A percentile compares a stretch with the other conserved stretches of the same genome.
phyloP scores from a whole-genome alignment of 1,284 basidiomycete genomes.

The Rhodotorula sp. region DNA sequence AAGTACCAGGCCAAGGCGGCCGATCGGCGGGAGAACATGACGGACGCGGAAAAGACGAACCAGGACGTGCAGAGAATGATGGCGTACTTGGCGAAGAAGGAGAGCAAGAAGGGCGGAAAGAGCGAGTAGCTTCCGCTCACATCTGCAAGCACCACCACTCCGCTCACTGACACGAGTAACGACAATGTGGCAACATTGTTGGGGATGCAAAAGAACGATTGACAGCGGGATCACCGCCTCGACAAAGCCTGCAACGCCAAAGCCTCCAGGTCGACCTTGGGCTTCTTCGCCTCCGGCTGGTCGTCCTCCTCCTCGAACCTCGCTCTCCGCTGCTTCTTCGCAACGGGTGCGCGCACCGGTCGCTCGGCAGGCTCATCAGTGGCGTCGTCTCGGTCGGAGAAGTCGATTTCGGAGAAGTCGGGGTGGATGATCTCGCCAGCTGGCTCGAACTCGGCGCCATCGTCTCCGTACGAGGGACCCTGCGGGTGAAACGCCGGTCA shows the following conservation, averaged over 20 bases:
- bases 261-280: constrained; percentile 43
- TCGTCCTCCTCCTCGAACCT: constrained; percentile 34
- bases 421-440: constrained; percentile 48
- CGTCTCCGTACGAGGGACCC: constrained; percentile 56
- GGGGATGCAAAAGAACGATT: no score
- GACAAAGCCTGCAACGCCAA: constrained; percentile 42
- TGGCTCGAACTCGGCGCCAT: constrained; percentile 38
- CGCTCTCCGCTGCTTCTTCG: constrained; percentile 19
- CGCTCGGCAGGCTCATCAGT: constrained; percentile 6
- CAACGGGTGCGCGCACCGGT: constrained; percentile 9
- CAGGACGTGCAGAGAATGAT: constrained; percentile 22
- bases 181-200: no score
- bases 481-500: constrained; percentile 33
- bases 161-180: no score
- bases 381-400: constrained; percentile 24
- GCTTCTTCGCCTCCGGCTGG: constrained; percentile 6
- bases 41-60: constrained; percentile 18
- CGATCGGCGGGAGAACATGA: constrained; percentile 19
- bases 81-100: constrained; percentile 19
- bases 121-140: no score
- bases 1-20: constrained; percentile 16
- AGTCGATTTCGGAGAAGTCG: constrained; percentile 68
- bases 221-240: constrained; percentile 5
- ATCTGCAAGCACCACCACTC: no score
- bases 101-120: not conserved